Conservation (phyloP, 1,284 basidiomycete genomes). For the Ganoderma boninense region DNA sequence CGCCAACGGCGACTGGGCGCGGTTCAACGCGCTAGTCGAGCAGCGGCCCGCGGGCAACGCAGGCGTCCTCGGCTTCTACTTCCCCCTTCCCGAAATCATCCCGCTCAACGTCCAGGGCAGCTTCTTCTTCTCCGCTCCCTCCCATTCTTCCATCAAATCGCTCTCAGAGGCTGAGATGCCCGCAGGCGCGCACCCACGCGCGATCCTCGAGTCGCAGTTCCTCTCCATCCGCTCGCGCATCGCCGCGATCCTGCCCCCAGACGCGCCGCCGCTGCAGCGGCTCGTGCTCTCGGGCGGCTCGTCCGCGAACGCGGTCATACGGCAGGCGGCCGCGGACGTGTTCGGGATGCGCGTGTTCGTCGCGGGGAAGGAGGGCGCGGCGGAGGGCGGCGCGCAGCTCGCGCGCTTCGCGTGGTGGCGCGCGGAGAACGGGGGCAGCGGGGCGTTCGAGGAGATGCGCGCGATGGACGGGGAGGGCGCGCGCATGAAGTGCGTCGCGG, state of each 20-base stretch:
- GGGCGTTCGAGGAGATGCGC: slow-evolving; percentile 73
- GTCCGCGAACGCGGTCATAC: slow-evolving; percentile 78
- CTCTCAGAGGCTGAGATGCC: slow-evolving; percentile 54
- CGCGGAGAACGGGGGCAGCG: slow-evolving; percentile 48
- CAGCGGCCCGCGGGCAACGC: slow-evolving; percentile 66
- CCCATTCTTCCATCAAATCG: slow-evolving; percentile 34
- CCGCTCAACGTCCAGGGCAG: slow-evolving; percentile 76
- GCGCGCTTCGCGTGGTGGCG: slow-evolving; percentile 79
- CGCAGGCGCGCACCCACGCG: slow-evolving; percentile 69
- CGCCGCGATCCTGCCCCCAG: slow-evolving; percentile 68
- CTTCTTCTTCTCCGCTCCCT: slow-evolving; percentile 60
- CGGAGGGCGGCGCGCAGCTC: slow-evolving; percentile 72
- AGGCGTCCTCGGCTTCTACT: slow-evolving; percentile 74
- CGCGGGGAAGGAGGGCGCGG: slow-evolving; percentile 75
- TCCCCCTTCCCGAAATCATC: slow-evolving; percentile 87
- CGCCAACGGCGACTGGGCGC: slow-evolving; percentile 70
- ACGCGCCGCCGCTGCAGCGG: slow-evolving; percentile 66
- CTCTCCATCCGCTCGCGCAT: slow-evolving; percentile 80
- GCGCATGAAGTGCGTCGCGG: slow-evolving; percentile 66
- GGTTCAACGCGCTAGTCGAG: slow-evolving; percentile 76
- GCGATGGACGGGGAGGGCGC: slow-evolving; percentile 52
- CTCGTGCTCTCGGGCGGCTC: slow-evolving; percentile 87
- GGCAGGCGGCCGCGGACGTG: slow-evolving; percentile 81
- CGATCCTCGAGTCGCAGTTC: slow-evolving; percentile 88
- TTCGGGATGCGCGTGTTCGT: slow-evolving; percentile 79